A percentile compares a stretch with the other conserved stretches of the same genome.
Evolutionary conservation across 768 basidiomycete genomes (phyloP).

Genomic region (Atractiella rhizophila): DNA sequence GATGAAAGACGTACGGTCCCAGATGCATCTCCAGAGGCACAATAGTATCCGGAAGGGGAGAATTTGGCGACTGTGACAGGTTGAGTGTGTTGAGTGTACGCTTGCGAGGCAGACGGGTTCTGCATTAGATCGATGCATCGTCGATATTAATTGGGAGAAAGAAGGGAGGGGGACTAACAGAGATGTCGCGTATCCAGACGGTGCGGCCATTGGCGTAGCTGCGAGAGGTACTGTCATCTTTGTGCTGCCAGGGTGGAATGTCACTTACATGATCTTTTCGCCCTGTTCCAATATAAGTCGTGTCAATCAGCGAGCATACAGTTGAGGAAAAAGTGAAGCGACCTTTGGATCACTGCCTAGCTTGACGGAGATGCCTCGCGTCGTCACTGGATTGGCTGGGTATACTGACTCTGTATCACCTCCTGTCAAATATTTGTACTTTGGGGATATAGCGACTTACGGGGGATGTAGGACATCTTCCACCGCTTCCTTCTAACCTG

Average conservation of each 20-base stretch:
- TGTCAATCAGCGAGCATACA: slow-evolving; percentile 4
- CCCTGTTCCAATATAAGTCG: background rate
- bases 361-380: slow-evolving; percentile 41
- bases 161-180: background rate
- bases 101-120: slow-evolving; percentile 39
- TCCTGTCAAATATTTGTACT: slow-evolving; percentile 1
- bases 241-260: background rate
- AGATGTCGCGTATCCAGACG: slow-evolving; percentile 47
- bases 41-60: slow-evolving; percentile 83
- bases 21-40: slow-evolving; percentile 59
- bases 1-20: slow-evolving; percentile 28
- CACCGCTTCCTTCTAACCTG: background rate
- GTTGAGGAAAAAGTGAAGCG: background rate
- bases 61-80: slow-evolving; percentile 62
- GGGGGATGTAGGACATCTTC: background rate
- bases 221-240: slow-evolving; percentile 1
- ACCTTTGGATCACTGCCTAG: slow-evolving; percentile 35
- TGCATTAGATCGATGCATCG: no score
- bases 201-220: slow-evolving; percentile 7
- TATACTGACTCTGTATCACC: no score
- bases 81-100: slow-evolving; percentile 58
- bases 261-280: background rate
- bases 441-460: background rate
- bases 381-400: slow-evolving; percentile 3
- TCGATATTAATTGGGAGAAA: slow-evolving; percentile 2